Conservation (phyloP, 2,329 filamentous ascomycete genomes). For the Dryadomyces quercus-mongolicae region DNA sequence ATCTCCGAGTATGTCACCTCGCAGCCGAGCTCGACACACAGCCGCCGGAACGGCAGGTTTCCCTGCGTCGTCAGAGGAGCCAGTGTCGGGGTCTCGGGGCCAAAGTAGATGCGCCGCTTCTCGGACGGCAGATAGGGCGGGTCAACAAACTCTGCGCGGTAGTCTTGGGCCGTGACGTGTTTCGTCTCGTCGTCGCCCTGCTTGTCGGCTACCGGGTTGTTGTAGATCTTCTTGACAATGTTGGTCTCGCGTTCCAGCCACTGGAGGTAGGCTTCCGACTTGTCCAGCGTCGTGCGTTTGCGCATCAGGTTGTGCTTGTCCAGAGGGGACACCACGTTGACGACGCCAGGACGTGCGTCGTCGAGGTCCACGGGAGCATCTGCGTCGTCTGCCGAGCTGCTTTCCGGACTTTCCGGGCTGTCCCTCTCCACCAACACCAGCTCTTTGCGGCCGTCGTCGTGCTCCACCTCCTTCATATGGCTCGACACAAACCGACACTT, state of each 20-base stretch:
- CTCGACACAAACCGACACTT: slow-evolving; percentile 85
- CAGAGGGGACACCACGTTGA: slow-evolving; percentile 59
- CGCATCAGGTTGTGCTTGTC: slow-evolving; percentile 66
- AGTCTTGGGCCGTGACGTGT: slow-evolving; percentile 37
- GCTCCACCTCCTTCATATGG: slow-evolving; percentile 71
- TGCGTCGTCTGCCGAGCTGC: not conserved
- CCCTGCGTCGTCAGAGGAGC: slow-evolving; percentile 94
- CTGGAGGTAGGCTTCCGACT: slow-evolving; percentile 61
- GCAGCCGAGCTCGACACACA: slow-evolving; percentile 80
- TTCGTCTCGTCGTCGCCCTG: slow-evolving; percentile 16
- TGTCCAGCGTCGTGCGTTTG: slow-evolving; percentile 57
- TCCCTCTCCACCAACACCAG: slow-evolving; percentile 47
- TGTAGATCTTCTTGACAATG: slow-evolving; percentile 33
- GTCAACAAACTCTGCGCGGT: slow-evolving; percentile 71
- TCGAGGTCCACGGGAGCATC: too few relatives aligned
- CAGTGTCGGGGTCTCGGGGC: slow-evolving; percentile 82
- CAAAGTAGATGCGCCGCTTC: slow-evolving; percentile 89
- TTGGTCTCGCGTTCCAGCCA: slow-evolving; percentile 63
- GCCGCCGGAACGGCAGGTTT: slow-evolving; percentile 83
- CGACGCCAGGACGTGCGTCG: slow-evolving; percentile 52
- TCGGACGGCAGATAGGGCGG: slow-evolving; percentile 83
- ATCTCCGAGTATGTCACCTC: slow-evolving; percentile 97
- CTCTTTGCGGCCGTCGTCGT: slow-evolving; percentile 71
- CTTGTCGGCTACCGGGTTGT: slow-evolving; percentile 17
- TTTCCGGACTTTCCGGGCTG: not conserved